Percentiles rank a stretch among this genome's conserved stretches.
phyloP scores from a whole-genome alignment of 2,329 filamentous ascomycete genomes.

The Sporothrix mexicana region DNA sequence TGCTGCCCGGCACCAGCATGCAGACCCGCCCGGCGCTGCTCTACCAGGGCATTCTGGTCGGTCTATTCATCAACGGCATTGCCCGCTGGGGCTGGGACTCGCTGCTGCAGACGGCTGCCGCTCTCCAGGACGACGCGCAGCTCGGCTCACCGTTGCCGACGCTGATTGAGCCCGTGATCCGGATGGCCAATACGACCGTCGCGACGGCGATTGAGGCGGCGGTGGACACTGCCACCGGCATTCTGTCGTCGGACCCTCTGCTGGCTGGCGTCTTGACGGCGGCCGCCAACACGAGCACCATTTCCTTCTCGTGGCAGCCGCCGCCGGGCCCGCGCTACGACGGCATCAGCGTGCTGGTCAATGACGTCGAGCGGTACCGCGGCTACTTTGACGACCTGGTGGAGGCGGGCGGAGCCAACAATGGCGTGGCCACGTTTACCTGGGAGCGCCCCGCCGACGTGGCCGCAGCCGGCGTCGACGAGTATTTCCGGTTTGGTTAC shows the following conservation, averaged over 20 bases:
- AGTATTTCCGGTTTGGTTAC: constrained; percentile 81
- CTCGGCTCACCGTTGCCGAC: constrained; percentile 66
- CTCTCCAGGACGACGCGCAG: constrained; percentile 72
- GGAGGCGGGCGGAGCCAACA: constrained; percentile 43
- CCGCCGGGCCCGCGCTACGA: constrained; percentile 64
- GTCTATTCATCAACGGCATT: constrained; percentile 91
- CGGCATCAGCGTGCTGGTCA: constrained; percentile 79
- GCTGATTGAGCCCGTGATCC: constrained; percentile 56
- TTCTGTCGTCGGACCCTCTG: background rate
- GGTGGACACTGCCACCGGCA: background rate
- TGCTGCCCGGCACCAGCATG: constrained; percentile 86
- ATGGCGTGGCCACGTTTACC: constrained; percentile 24
- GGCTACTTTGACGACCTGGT: constrained; percentile 62
- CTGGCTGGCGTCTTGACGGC: background rate
- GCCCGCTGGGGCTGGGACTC: constrained; percentile 93
- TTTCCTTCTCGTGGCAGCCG: constrained; percentile 63
- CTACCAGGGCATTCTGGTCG: constrained; percentile 88
- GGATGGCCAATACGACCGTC: constrained; percentile 41
- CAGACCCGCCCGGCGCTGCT: constrained; percentile 84
- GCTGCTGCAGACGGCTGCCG: constrained; percentile 79
- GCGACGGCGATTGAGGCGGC: constrained; percentile 35
- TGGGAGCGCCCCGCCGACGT: constrained; percentile 33
- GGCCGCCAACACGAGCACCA: constrained; percentile 61
- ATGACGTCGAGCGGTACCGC: constrained; percentile 83
- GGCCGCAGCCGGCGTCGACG: constrained; percentile 55